Percentiles rank a stretch among this genome's conserved stretches.
These are phyloP conservation scores for Amanita thiersii DNA, from an alignment of 768 basidiomycete species.

Conservation along the genomic window DNA sequence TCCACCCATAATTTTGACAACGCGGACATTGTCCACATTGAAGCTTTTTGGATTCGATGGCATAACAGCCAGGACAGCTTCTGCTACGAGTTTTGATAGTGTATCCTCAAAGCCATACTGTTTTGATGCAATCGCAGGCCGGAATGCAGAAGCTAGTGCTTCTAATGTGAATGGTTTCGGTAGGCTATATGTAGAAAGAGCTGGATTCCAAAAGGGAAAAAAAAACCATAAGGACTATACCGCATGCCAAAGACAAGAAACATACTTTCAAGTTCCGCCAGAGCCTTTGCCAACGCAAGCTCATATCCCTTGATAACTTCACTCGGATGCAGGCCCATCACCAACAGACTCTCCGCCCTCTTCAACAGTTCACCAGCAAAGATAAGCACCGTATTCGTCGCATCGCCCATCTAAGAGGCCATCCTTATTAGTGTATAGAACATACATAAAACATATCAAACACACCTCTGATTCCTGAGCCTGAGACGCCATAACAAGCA, in stretches of 20 bases:
- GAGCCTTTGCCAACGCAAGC: slow-evolving; percentile 75
- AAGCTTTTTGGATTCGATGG: slow-evolving; percentile 82
- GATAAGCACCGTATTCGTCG: slow-evolving; percentile 93
- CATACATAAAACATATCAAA: slow-evolving; percentile 10
- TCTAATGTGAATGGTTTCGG: slow-evolving; percentile 65
- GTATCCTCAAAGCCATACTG: slow-evolving; percentile 92
- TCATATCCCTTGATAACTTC: slow-evolving; percentile 96
- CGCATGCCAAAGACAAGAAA: slow-evolving; percentile 13
- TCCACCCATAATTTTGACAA: slow-evolving; percentile 98
- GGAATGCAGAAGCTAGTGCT: slow-evolving; percentile 67
- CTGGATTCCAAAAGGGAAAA: no score
- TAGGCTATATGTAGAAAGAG: slow-evolving; percentile 59
- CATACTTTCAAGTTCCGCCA: slow-evolving; percentile 87
- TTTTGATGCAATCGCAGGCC: slow-evolving; percentile 92
- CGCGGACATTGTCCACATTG: slow-evolving; percentile 96
- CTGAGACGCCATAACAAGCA: slow-evolving; percentile 98
- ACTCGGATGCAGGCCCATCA: slow-evolving; percentile 96
- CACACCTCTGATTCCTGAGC: slow-evolving; percentile 91
- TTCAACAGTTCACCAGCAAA: slow-evolving; percentile 93
- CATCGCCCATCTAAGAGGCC: slow-evolving; percentile 94
- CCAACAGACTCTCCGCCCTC: slow-evolving; percentile 82
- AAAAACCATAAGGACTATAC: slow-evolving; percentile 11
- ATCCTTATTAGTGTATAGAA: no score
- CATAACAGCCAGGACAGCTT: slow-evolving; percentile 91
- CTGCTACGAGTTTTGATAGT: slow-evolving; percentile 78